A percentile compares a stretch with the other conserved stretches of the same genome.
phyloP scores from a whole-genome alignment of 2,329 filamentous ascomycete genomes.

The Microcera coccophila region DNA sequence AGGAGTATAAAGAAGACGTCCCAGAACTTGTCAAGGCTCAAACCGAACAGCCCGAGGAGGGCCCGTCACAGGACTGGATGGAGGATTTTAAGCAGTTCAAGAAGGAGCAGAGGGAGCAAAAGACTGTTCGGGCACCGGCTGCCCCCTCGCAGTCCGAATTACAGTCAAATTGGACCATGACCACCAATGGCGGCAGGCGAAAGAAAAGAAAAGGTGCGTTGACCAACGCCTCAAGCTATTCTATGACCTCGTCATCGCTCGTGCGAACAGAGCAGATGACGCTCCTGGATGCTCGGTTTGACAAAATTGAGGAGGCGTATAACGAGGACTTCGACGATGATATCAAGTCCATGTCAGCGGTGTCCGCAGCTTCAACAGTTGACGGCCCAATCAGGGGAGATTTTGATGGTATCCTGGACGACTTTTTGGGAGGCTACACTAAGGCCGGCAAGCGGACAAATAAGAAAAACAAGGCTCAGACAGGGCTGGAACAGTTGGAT shows the following conservation, averaged over 20 bases:
- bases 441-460: constrained; percentile 69
- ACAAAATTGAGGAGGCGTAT: constrained; percentile 80
- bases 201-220: constrained; percentile 96
- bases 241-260: constrained; percentile 85
- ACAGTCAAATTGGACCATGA: constrained; percentile 70
- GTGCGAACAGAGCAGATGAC: constrained; percentile 83
- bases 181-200: constrained; percentile 71
- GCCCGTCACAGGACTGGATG: constrained; percentile 77
- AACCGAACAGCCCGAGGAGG: constrained; percentile 53
- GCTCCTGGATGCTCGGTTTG: constrained; percentile 84
- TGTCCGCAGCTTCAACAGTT: constrained; percentile 63
- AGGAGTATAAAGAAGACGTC: constrained; percentile 50
- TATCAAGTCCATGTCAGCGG: constrained; percentile 55
- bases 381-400: constrained; percentile 67
- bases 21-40: constrained; percentile 47
- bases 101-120: constrained; percentile 79
- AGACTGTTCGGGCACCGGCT: constrained; percentile 38
- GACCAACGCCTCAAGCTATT: constrained; percentile 82
- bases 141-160: constrained; percentile 57
- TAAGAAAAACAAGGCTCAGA: constrained; percentile 77
- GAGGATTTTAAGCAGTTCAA: constrained; percentile 94
- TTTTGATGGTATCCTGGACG: constrained; percentile 88
- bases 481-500: constrained; percentile 82
- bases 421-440: constrained; percentile 75
- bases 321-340: constrained; percentile 49